Percentiles rank a stretch among this genome's conserved stretches.
phyloP scores from a whole-genome alignment of 164 flowering plant genomes.

The Vitis labrusca region DNA sequence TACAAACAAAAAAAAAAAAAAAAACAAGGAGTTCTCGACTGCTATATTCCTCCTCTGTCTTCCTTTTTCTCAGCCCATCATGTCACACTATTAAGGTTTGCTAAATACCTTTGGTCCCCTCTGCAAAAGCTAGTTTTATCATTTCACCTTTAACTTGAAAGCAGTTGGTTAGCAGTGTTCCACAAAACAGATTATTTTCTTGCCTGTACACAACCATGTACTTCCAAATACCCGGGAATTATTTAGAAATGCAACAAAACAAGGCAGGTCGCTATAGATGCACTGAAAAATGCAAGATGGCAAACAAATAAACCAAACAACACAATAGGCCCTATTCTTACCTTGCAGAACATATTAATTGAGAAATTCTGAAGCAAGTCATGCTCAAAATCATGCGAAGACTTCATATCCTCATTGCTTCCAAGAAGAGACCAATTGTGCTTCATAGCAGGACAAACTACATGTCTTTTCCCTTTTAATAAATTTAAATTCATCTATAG shows the following conservation, averaged over 20 bases:
- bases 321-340: conserved; percentile 17
- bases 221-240: no score
- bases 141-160: no score
- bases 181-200: no score
- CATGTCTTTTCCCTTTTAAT: conserved; percentile 74
- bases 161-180: no score
- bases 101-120: no score
- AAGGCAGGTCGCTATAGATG: background rate
- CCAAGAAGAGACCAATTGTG: conserved; percentile 94
- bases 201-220: no score
- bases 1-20: no score
- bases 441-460: conserved; percentile 88
- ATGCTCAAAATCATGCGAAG: conserved; percentile 96
- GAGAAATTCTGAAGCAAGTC: conserved; percentile 96
- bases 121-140: no score
- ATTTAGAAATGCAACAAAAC: background rate
- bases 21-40: no score
- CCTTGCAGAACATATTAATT: conserved; percentile 98
- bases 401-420: conserved; percentile 35
- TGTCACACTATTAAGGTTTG: no score
- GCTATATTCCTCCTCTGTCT: no score
- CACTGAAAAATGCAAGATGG: background rate
- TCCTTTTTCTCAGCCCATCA: no score
- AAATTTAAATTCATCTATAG: conserved; percentile 54
- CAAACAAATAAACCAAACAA: background rate